Evolutionary conservation across 192 early-diverging fungal genomes (phyloP).

Genomic region (Cladochytrium replicatum): DNA sequence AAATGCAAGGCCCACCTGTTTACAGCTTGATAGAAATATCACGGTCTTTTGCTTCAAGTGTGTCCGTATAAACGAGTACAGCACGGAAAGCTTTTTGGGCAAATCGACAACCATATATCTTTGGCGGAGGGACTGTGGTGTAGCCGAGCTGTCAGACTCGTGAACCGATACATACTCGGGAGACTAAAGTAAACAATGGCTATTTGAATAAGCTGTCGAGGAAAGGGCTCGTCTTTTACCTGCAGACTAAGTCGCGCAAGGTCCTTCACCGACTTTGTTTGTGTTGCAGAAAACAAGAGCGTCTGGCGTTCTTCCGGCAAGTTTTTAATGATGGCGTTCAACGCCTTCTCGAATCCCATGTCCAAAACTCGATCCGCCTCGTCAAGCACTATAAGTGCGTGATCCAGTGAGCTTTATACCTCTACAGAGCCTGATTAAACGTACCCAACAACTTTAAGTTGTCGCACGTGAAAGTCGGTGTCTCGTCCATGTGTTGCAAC

Average conservation of each 20-base stretch:
- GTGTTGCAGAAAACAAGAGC: slow-evolving; percentile 93
- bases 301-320: slow-evolving; percentile 82
- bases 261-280: slow-evolving; percentile 93
- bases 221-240: slow-evolving; percentile 20
- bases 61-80: slow-evolving; percentile 89
- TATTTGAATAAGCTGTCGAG: background rate
- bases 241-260: slow-evolving; percentile 79
- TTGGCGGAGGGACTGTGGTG: slow-evolving; percentile 75
- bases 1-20: slow-evolving; percentile 78
- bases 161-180: slow-evolving; percentile 96
- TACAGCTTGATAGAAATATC: slow-evolving; percentile 92
- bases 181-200: slow-evolving; percentile 35
- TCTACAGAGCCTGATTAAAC: too few species aligned
- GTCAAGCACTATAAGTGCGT: slow-evolving; percentile 80
- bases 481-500: slow-evolving; percentile 88
- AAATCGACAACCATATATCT: slow-evolving; percentile 78
- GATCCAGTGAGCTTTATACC: background rate
- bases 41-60: slow-evolving; percentile 83
- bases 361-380: slow-evolving; percentile 97
- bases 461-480: slow-evolving; percentile 81
- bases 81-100: slow-evolving; percentile 85
- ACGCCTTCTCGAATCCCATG: slow-evolving; percentile 83
- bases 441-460: slow-evolving; percentile 63
- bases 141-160: slow-evolving; percentile 66
- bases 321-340: slow-evolving; percentile 79